Base-by-base conservation (phyloP, 2,329 filamentous ascomycete genomes). In the Cadophora sp. region DNA sequence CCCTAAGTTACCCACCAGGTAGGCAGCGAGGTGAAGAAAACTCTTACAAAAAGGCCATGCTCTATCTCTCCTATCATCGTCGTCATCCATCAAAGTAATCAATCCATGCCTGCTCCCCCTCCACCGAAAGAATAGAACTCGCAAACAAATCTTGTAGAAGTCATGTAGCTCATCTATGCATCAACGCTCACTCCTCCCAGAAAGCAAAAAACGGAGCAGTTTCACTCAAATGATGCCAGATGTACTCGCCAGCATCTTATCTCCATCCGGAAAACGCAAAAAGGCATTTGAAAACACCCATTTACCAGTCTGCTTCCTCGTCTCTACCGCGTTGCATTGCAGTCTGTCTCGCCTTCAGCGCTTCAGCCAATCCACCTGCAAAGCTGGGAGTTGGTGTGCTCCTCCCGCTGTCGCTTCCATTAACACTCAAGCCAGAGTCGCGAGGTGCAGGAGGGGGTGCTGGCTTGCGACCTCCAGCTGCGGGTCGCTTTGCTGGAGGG, bases 401-500 rank as follows among this genome's bases (percentile, higher is more conserved):
- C 47, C 90, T 87, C 74, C 90, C 92, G 62, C 85, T 84, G 59
- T 82, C 87, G 63, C 77, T 74, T 27, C 74, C 76, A 45, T 70
- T 75, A 64, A 89, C 78, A 71, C 87, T 88, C 82, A 89, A 87
- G 62, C 84, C 87, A 24, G 86, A 89, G 76, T 97, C 94, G 13
- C 95, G 87, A 41, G 91, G 87, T 64, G 89, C 84, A 55, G 82
- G 87, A 58, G 87, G 83, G 18, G 88, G 84, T 0, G 85, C 88
- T 0, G 92, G 89, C 79, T 96, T 97, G 68, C 89, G 89, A 27
- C 86, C 83, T 8, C 77, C 84, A 43, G 86, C 85, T 24, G 85
- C 89, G 1, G 94, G 94, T 24, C 95, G 86, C 81, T 96, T 97
- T 14, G 87, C 88, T 2, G 93, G 94, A 30, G 76, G 76, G 41